Evolutionary conservation across 768 basidiomycete genomes (phyloP), one percentile per base, ranked within the genome.

Genomic region (Thelephora ganbajun): DNA sequence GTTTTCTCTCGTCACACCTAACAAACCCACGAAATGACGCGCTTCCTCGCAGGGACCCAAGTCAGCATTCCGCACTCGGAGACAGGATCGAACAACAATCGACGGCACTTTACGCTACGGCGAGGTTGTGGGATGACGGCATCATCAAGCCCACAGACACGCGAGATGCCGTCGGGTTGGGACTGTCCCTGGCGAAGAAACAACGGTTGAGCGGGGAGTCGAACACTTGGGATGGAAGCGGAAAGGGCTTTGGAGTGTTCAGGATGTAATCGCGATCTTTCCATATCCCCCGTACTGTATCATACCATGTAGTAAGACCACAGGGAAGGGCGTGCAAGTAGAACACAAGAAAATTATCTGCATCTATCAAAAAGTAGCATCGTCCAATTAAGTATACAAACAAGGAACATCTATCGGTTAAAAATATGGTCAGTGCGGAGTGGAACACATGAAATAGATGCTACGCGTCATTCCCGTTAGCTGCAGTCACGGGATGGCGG

Each of bases 101-200:
- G 12, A 83, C 80, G 1, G 86, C 91, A 3, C 59, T 84, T 14
- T 97, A 91, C 53, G 89, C 89, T 2, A 86, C 85, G 0, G 92
- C 92, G 11, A 78, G 89, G n/a, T 65, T 97, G 48, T 96, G 89
- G 91, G 91, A 92, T 57, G 88, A 92, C 54, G 88, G 88, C 2
- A 84, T 96, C 48, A 90, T 97, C 62, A 76, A 74, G 54, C 92
- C 93, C 4, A 76, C 76, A 7, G 91, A 96, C 57, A 96, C 92
- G 0, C 71, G 92, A 48, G 83, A 91, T 62, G 80, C 86, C 1
- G 72, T 96, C 39, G 93, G 91, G 5, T 70, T 97, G 5, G 85
- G 80, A n/a, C 73, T 97, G 6, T 84, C 82, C 9, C 69, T 97
- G n/a, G 77, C 84, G 44, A 74, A 73, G 22, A 68, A 77, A 51